Conservation (phyloP, 2,329 filamentous ascomycete species). For the Diaporthe amygdali region DNA sequence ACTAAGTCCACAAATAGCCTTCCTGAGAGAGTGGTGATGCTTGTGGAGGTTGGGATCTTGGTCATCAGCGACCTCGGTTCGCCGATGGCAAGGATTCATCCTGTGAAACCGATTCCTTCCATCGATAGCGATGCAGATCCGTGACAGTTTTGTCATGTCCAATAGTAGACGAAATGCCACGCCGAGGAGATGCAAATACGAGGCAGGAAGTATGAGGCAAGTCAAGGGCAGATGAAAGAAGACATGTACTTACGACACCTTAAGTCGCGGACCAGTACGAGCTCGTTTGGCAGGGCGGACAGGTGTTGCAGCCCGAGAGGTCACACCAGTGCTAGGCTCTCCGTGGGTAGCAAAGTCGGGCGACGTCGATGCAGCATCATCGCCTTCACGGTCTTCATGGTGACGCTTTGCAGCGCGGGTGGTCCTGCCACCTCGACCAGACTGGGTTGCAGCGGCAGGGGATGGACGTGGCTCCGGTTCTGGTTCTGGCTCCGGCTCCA, state of each 20-base stretch:
- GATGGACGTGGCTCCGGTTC: conserved; percentile 10
- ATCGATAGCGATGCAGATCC: background rate
- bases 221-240: background rate
- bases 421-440: conserved; percentile 39
- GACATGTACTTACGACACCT: conserved; percentile 66
- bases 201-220: background rate
- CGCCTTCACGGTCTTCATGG: conserved; percentile 56
- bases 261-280: conserved; percentile 67
- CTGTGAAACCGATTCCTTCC: background rate
- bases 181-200: background rate
- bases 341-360: conserved; percentile 54
- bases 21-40: background rate
- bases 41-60: background rate
- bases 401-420: conserved; percentile 58
- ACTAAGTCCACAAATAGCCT: background rate
- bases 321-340: conserved; percentile 51
- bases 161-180: background rate
- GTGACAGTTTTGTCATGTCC: background rate
- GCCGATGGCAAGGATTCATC: background rate
- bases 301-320: conserved; percentile 68
- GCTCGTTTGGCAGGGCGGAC: conserved; percentile 60
- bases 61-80: background rate
- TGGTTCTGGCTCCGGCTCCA: conserved; percentile 6
- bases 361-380: conserved; percentile 54
- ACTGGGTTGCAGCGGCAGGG: background rate